These are phyloP conservation scores for Sporothrix humicola DNA, from an alignment of 2,329 filamentous ascomycete genomes.

Conservation along the genomic window DNA sequence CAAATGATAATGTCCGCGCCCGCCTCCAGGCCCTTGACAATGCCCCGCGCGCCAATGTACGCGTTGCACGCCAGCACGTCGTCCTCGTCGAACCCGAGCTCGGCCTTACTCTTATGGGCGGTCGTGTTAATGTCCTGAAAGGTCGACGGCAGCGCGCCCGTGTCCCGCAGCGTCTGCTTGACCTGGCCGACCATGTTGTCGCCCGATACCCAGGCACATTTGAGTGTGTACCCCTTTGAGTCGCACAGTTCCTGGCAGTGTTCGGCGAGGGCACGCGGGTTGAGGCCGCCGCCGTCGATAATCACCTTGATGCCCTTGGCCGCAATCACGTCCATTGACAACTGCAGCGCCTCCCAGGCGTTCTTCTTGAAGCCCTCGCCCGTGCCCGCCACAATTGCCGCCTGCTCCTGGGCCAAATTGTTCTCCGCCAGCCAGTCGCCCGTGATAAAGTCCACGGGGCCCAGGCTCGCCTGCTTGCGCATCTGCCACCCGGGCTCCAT, in stretches of 20 bases:
- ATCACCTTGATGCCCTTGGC: constrained; percentile 57
- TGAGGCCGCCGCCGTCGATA: constrained; percentile 54
- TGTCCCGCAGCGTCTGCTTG: constrained; percentile 12
- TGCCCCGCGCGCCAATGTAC: constrained; percentile 58
- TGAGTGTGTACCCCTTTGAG: background rate
- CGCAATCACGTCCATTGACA: constrained; percentile 36
- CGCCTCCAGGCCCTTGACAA: constrained; percentile 50
- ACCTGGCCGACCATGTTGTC: constrained; percentile 46
- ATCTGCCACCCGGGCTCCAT: constrained; percentile 33
- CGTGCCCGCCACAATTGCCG: constrained; percentile 21
- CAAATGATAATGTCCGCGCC: constrained; percentile 57
- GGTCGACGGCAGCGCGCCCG: constrained; percentile 4
- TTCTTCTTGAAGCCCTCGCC: constrained; percentile 30
- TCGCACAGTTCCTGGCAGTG: background rate
- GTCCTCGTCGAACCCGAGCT: constrained; percentile 48
- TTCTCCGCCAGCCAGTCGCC: constrained; percentile 42
- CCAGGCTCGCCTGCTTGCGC: constrained; percentile 39
- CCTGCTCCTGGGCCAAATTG: constrained; percentile 40
- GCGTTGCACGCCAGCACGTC: constrained; percentile 50
- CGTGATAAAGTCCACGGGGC: constrained; percentile 39
- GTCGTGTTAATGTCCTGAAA: constrained; percentile 29
- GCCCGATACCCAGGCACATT: background rate
- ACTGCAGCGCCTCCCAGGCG: constrained; percentile 31
- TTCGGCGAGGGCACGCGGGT: background rate
- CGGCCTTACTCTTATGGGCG: constrained; percentile 6